A percentile compares a stretch with the other conserved stretches of the same genome.
Conservation (phyloP, 2,329 filamentous ascomycete genomes). For the Neonectria sp. region DNA sequence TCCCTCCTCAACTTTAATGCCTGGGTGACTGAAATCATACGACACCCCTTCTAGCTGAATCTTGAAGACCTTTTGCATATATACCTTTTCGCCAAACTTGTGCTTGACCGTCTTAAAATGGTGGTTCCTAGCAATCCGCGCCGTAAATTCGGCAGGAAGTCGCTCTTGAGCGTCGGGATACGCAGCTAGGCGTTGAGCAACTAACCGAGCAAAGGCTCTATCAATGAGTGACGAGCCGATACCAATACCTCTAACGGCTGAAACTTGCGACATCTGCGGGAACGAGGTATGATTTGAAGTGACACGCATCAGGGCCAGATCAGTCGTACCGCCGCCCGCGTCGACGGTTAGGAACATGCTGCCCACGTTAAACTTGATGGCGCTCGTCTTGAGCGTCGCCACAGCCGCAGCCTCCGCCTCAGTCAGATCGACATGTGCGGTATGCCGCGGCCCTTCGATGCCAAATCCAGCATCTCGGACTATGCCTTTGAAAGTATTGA, state of each 20-base stretch:
- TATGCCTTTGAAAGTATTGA: conserved; percentile 66
- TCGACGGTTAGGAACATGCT: conserved; percentile 62
- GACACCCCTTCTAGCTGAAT: conserved; percentile 61
- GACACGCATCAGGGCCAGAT: conserved; percentile 62
- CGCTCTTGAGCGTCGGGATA: conserved; percentile 56
- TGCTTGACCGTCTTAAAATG: conserved; percentile 57
- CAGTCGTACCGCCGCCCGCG: conserved; percentile 63
- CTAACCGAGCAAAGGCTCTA: conserved; percentile 57
- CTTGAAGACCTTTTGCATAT: conserved; percentile 57
- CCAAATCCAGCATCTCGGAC: conserved; percentile 66
- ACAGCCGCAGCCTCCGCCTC: conserved; percentile 65
- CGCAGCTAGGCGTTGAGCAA: conserved; percentile 54
- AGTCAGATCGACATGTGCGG: conserved; percentile 60
- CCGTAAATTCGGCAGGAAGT: conserved; percentile 56
- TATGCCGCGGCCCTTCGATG: conserved; percentile 54
- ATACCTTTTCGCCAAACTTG: conserved; percentile 62
- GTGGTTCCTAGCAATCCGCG: conserved; percentile 56
- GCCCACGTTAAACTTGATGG: conserved; percentile 54
- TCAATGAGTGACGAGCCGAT: conserved; percentile 64
- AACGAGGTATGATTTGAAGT: conserved; percentile 45
- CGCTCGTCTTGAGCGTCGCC: conserved; percentile 60
- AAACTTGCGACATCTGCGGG: conserved; percentile 53
- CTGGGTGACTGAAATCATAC: conserved; percentile 56
- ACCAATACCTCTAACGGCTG: conserved; percentile 60
- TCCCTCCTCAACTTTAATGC: conserved; percentile 57